These are phyloP conservation scores for Moesziomyces globuligerus DNA, from an alignment of 1,284 basidiomycete genomes.

Conservation along the genomic window DNA sequence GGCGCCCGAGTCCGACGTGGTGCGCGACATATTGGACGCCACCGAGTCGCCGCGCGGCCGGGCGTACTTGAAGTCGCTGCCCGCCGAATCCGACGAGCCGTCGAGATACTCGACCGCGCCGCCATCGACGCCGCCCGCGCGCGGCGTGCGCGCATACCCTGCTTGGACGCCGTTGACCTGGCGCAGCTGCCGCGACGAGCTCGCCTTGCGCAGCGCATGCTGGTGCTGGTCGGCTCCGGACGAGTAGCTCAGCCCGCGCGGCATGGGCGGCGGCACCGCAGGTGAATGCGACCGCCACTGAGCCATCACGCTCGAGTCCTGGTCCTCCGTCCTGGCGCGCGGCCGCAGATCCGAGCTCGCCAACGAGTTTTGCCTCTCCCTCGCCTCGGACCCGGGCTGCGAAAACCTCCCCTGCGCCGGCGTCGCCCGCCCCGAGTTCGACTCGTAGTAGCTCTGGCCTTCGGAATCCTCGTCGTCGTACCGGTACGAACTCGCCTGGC, in stretches of 20 bases:
- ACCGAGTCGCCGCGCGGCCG: slow-evolving; percentile 31
- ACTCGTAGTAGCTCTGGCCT: slow-evolving; percentile 33
- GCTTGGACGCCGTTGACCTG: slow-evolving; percentile 21
- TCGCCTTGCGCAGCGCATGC: slow-evolving; percentile 54
- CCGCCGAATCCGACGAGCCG: slow-evolving; percentile 35
- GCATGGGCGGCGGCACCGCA: slow-evolving; percentile 48
- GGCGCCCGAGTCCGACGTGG: slow-evolving; percentile 35
- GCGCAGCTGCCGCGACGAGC: slow-evolving; percentile 51
- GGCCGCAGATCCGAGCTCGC: slow-evolving; percentile 39
- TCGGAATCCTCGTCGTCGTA: slow-evolving; percentile 43
- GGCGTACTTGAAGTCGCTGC: slow-evolving; percentile 18
- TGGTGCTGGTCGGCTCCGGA: slow-evolving; percentile 46
- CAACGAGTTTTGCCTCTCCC: slow-evolving; percentile 47
- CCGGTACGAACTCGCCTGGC: slow-evolving; percentile 45
- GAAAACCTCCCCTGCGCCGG: slow-evolving; percentile 49
- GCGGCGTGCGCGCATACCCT: slow-evolving; percentile 6
- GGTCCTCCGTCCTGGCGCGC: slow-evolving; percentile 58
- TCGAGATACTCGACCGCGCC: slow-evolving; percentile 49
- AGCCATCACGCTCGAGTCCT: slow-evolving; percentile 53
- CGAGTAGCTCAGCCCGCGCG: slow-evolving; percentile 39
- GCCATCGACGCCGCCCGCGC: slow-evolving; percentile 21
- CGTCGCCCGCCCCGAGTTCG: slow-evolving; percentile 42
- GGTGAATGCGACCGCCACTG: slow-evolving; percentile 62
- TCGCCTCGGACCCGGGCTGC: slow-evolving; percentile 49
- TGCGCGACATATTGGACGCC: slow-evolving; percentile 39